Conservation (phyloP, 208 protist genomes). For the Vickermania spadyakhi region DNA sequence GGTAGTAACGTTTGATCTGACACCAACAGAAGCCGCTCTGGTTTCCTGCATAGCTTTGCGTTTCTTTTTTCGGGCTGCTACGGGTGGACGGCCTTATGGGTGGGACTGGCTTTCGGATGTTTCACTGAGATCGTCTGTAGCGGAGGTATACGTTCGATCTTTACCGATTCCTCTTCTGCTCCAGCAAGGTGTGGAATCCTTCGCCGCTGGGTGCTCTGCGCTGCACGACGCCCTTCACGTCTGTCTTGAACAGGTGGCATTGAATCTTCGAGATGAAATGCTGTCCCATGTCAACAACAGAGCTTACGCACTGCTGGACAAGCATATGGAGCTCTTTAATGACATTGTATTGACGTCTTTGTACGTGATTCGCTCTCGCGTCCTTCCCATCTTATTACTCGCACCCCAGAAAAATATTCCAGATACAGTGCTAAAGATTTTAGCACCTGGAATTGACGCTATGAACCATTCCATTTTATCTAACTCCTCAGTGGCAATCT, state of each 20-base stretch:
- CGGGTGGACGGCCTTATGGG: conserved; percentile 12
- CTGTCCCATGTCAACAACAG: conserved; percentile 12
- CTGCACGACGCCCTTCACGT: conserved; percentile 27
- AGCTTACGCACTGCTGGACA: conserved; percentile 19
- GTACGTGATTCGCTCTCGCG: conserved; percentile 61
- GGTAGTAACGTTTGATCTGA: conserved; percentile 38
- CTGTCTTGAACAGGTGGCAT: conserved; percentile 58
- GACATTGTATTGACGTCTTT: conserved; percentile 36
- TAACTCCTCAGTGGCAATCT: conserved; percentile 41
- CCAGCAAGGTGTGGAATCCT: conserved; percentile 36
- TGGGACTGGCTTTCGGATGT: conserved; percentile 3
- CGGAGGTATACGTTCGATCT: conserved; percentile 37
- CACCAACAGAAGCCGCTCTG: conserved; percentile 63
- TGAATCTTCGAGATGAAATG: conserved; percentile 22
- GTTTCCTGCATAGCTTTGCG: conserved; percentile 43
- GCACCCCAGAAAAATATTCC: not conserved
- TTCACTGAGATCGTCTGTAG: conserved; percentile 3
- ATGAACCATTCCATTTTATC: conserved; percentile 42
- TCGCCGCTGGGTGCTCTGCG: conserved; percentile 21
- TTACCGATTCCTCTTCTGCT: conserved; percentile 41
- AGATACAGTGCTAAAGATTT: conserved; percentile 24
- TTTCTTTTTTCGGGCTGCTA: conserved; percentile 44
- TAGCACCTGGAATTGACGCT: conserved; percentile 54
- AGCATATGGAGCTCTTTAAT: conserved; percentile 17
- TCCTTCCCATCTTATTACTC: conserved; percentile 42